Evolutionary conservation across 345 rosid species (phyloP).

Genomic region (Nasturtium officinale): DNA sequence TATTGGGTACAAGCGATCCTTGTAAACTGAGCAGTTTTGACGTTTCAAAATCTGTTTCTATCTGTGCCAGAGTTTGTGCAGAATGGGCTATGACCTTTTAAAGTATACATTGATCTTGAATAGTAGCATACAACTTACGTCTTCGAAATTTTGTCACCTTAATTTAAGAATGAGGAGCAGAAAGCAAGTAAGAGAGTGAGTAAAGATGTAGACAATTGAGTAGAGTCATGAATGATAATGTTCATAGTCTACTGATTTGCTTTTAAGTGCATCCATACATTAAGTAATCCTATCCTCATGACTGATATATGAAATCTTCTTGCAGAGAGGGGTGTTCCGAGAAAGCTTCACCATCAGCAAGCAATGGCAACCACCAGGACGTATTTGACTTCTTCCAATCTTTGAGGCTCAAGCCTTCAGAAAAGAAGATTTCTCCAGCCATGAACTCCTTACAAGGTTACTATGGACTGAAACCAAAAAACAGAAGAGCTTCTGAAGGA

Average conservation of each 20-base stretch:
- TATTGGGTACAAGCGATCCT: not conserved
- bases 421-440: conserved; percentile 62
- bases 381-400: conserved; percentile 67
- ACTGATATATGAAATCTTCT: conserved; percentile 23
- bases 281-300: conserved; percentile 4
- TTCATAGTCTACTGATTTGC: conserved; percentile 12
- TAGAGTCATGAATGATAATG: conserved; percentile 11
- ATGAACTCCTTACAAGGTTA: conserved; percentile 82
- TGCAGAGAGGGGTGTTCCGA: conserved; percentile 56
- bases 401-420: conserved; percentile 51
- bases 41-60: not conserved
- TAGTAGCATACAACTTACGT: not conserved
- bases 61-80: not conserved
- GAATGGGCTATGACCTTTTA: not conserved
- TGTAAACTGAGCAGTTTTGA: not conserved
- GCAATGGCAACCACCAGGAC: conserved; percentile 38
- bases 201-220: not conserved
- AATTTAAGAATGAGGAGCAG: not conserved
- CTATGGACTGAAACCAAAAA: conserved; percentile 62
- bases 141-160: not conserved
- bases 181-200: not conserved
- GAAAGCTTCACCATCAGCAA: conserved; percentile 39
- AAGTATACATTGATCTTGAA: not conserved
- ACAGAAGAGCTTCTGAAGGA: conserved; percentile 48
- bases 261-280: not conserved